Evolutionary conservation across 192 early-diverging fungal genomes (phyloP).

Genomic region (Gigaspora rosea): DNA sequence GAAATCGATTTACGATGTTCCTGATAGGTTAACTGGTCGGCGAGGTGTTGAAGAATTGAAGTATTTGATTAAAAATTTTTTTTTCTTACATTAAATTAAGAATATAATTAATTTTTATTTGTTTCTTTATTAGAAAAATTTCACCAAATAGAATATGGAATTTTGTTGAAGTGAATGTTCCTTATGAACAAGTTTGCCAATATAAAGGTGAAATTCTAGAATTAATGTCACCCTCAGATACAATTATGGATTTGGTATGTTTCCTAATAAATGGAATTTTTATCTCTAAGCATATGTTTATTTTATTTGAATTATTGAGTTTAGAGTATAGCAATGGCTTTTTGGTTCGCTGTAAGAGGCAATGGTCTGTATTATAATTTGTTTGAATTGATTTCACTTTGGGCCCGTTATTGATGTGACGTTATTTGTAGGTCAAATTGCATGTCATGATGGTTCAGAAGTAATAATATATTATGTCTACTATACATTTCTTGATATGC

Average conservation of each 20-base stretch:
- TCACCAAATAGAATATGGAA: slow-evolving; percentile 79
- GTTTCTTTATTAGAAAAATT: slow-evolving; percentile 54
- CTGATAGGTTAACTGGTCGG: slow-evolving; percentile 81
- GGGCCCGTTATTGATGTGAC: background rate
- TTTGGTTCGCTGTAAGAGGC: slow-evolving; percentile 95
- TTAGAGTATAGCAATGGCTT: slow-evolving; percentile 94
- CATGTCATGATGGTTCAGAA: background rate
- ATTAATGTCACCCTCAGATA: slow-evolving; percentile 78
- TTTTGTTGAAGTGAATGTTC: slow-evolving; percentile 88
- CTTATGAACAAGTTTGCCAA: slow-evolving; percentile 66
- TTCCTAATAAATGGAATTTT: background rate
- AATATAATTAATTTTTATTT: background rate
- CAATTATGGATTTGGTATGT: slow-evolving; percentile 88
- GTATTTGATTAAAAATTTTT: slow-evolving; percentile 27
- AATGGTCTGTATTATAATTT: slow-evolving; percentile 42
- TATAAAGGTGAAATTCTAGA: slow-evolving; percentile 62
- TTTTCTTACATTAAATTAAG: background rate
- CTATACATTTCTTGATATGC: background rate
- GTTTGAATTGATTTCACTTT: background rate
- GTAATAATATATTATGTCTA: background rate
- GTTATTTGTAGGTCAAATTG: slow-evolving; percentile 24
- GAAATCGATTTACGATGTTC: slow-evolving; percentile 63
- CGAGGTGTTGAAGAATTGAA: slow-evolving; percentile 50
- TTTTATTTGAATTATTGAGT: slow-evolving; percentile 4
- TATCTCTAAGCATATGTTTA: background rate